Percentiles rank a stretch among this genome's conserved stretches.
These are phyloP conservation scores for Pseudogymnoascus sp. DNA, from an alignment of 2,329 filamentous ascomycete genomes.

Conservation along the genomic window DNA sequence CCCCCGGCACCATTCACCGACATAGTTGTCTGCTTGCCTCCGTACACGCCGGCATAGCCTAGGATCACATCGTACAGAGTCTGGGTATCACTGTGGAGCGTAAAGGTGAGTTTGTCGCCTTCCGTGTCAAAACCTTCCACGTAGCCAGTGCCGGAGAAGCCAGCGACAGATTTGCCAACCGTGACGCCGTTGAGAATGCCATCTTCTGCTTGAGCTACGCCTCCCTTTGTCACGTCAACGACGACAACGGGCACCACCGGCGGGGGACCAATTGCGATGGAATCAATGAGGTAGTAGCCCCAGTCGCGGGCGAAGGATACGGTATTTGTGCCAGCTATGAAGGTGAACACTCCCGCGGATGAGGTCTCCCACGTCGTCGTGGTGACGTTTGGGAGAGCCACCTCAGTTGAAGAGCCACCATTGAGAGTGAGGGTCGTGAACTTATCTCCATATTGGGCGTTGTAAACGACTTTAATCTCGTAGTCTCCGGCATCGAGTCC, in stretches of 20 bases:
- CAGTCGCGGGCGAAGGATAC: slow-evolving; percentile 40
- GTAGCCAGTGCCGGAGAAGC: slow-evolving; percentile 38
- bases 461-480: slow-evolving; percentile 37
- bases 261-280: slow-evolving; percentile 27
- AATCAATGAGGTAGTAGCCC: slow-evolving; percentile 40
- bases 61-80: slow-evolving; percentile 38
- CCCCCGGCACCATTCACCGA: slow-evolving; percentile 36
- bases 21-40: slow-evolving; percentile 37
- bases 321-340: slow-evolving; percentile 36
- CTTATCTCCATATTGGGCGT: slow-evolving; percentile 40
- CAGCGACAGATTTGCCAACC: slow-evolving; percentile 32
- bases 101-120: slow-evolving; percentile 38
- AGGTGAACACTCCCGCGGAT: slow-evolving; percentile 36
- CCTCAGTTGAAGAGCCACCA: slow-evolving; percentile 34
- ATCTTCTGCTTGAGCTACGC: slow-evolving; percentile 33
- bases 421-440: slow-evolving; percentile 37
- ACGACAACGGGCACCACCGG: slow-evolving; percentile 11
- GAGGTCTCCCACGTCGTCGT: slow-evolving; percentile 32
- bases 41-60: slow-evolving; percentile 38
- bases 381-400: slow-evolving; percentile 31
- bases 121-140: slow-evolving; percentile 38
- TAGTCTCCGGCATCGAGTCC: slow-evolving; percentile 32
- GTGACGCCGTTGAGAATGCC: slow-evolving; percentile 34
- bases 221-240: slow-evolving; percentile 16
- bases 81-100: slow-evolving; percentile 28